Base-by-base conservation (phyloP, 2,329 filamentous ascomycete genomes). In the Ophiostoma quercus region DNA sequence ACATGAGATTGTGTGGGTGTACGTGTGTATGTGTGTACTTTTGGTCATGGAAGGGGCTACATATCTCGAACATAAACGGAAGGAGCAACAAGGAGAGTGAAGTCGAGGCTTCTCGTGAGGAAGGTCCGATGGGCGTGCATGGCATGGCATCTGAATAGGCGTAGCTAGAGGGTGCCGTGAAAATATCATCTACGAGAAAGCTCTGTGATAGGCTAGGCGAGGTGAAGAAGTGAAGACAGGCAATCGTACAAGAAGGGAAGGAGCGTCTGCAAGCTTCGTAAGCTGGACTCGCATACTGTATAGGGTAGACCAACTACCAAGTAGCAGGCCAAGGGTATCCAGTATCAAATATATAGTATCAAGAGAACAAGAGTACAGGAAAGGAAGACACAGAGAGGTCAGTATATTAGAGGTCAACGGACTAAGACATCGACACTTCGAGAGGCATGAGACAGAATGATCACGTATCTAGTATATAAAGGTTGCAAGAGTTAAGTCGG, bases 121-220 rank as follows among this genome's bases (percentile, higher is more conserved):
- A 62, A 57, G 51, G 51, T 57, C 22, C 51, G 22, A 57, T 57
- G 57, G 57, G n/a, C 25, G 16, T n/a, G 43, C 43, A 47, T 47
- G 5, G 43, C 43, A 47, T 47, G 5, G 7, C 16, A 16, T n/a
- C 16, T 19, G 43, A 2, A n/a, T 6, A 47, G 19, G 7, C 51
- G 3, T 57, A 16, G 25, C 5, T 14, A 62, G 25, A 25, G 57
- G 14, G 25, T 22, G 54, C 12, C 2, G 22, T 62, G n/a, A 25
- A 25, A 62, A 7, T 25, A 62, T 11, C 7, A 3, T 25, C 25
- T 32, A 32, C 57, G 25, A 32, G 57, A 25, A 22, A 32, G 57
- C 25, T 62, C 25, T 62, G 14, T 60, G 57, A 62, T 62, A 32
- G 57, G 57, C 57, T 32, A 14, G n/a, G 57, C 22, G 25, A 34